Evolutionary conservation across 805 yeast genomes (phyloP).

Genomic region (Ogataea chonburiensis): DNA sequence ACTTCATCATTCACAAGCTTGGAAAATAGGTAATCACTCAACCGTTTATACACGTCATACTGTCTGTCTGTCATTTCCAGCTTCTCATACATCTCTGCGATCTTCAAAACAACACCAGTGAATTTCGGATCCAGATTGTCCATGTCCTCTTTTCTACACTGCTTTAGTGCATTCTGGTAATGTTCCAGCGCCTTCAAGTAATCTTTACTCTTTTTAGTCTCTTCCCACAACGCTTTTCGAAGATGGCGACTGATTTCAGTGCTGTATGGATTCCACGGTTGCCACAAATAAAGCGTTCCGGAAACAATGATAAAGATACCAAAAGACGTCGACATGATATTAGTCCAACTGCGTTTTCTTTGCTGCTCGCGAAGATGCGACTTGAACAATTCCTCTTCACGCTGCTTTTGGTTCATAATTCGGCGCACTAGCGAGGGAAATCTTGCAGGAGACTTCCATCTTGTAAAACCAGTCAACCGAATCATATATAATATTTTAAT

Average conservation of each 20-base stretch:
- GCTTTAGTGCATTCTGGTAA: slow-evolving; percentile 72
- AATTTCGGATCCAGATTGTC: slow-evolving; percentile 70
- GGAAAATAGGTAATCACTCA: slow-evolving; percentile 29
- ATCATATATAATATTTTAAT: slow-evolving; percentile 6
- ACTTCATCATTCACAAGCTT: slow-evolving; percentile 28
- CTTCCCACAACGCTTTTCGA: slow-evolving; percentile 81
- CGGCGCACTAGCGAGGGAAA: background rate
- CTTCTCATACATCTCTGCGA: slow-evolving; percentile 83
- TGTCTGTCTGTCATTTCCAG: slow-evolving; percentile 64
- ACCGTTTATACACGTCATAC: slow-evolving; percentile 45
- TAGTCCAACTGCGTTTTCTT: slow-evolving; percentile 16
- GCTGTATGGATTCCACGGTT: slow-evolving; percentile 37
- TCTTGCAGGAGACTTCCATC: background rate
- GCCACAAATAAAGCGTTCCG: slow-evolving; percentile 29
- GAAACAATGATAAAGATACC: slow-evolving; percentile 22
- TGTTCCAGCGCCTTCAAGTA: slow-evolving; percentile 64
- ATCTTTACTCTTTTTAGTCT: slow-evolving; percentile 64
- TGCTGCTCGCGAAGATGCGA: slow-evolving; percentile 13
- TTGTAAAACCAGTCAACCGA: background rate
- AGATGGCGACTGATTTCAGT: slow-evolving; percentile 61
- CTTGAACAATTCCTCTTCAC: slow-evolving; percentile 11
- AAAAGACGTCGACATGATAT: slow-evolving; percentile 15
- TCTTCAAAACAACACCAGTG: slow-evolving; percentile 85
- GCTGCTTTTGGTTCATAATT: slow-evolving; percentile 11
- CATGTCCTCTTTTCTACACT: slow-evolving; percentile 55